Base-by-base conservation (phyloP, 345 rosid species). In the Acer negundo region DNA sequence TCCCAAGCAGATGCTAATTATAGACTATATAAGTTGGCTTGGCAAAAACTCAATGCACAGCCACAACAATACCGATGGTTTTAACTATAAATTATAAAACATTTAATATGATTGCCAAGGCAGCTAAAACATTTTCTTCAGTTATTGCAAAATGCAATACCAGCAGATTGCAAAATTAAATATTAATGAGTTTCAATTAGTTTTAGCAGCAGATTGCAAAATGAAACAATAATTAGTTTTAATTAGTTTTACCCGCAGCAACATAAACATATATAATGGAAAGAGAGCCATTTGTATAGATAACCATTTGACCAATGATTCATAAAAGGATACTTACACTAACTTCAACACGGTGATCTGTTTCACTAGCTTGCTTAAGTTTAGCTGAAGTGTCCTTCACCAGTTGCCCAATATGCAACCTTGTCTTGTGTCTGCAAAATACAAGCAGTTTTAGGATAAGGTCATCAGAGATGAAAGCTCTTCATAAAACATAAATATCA, bases 371-470 rank as follows among this genome's bases (percentile, higher is more conserved):
- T 84, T 91, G 94, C 84, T 89, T 94, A 70, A 96, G 95, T 82
- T 85, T 96, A 72, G 95, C 90, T n/a, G 97, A 88, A 70, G 99
- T 94, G 73, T 96, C 97, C 86, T 94, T 96, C 85, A 96, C 99
- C 63, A 96, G 61, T 74, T 91, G 90, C 78, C 95, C 94, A 23
- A 94, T 94, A 86, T 91, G 91, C 17, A 90, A 78, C 80, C 97
- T 89, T 53, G 95, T 92, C 87, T 91, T 92, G 79, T 86, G 98
- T 85, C 99, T 96, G 84, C 79, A 63, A 73, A 78, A 78, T 26
- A 78, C 59, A 81, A 75, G 24, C 79, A 85, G 51, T 28, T 26
- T n/a, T 66, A 63, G 7, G 12, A 26, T 35, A 47, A 80, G 9
- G 24, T 2, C 12, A 15, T 59, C 63, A 20, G 24, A 61, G 44